Conservation (phyloP, 2,329 filamentous ascomycete genomes). For the Xylaria sp. region DNA sequence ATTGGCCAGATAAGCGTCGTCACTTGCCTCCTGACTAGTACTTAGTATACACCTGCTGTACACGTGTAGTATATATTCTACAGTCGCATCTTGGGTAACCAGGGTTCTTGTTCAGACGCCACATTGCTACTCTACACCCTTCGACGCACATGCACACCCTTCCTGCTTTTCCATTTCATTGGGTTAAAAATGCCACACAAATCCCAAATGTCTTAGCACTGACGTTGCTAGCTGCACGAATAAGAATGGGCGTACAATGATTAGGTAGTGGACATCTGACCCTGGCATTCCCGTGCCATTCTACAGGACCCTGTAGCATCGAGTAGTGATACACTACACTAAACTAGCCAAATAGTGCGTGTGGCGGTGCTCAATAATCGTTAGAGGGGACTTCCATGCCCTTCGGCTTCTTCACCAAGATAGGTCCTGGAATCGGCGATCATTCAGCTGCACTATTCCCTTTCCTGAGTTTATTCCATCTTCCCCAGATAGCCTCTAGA, state of each 20-base stretch:
- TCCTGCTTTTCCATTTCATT: neutral
- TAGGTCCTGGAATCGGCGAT: conserved; percentile 29
- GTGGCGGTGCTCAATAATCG: conserved; percentile 32
- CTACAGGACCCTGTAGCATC: neutral
- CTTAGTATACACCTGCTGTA: neutral
- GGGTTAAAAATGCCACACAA: conserved; percentile 3
- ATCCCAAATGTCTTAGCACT: conserved; percentile 9
- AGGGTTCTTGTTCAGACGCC: conserved; percentile 9
- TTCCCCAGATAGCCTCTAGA: conserved; percentile 15
- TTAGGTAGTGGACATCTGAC: conserved; percentile 7
- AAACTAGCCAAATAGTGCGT: conserved; percentile 21
- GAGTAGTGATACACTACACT: neutral
- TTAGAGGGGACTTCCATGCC: conserved; percentile 13
- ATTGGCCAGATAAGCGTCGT: conserved; percentile 29
- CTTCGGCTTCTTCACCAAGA: conserved; percentile 33
- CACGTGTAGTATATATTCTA: conserved; percentile 1
- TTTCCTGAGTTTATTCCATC: conserved; percentile 19
- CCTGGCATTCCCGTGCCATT: neutral
- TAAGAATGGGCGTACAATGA: conserved; percentile 12
- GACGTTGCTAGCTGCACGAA: conserved; percentile 6
- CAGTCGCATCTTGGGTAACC: conserved; percentile 8
- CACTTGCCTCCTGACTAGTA: conserved; percentile 9
- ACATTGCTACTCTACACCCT: conserved; percentile 1
- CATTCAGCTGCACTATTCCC: conserved; percentile 24
- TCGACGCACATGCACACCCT: neutral